These are phyloP conservation scores for Mucor saturninus DNA, from an alignment of 371 early-diverging fungal species.

Conservation along the genomic window DNA sequence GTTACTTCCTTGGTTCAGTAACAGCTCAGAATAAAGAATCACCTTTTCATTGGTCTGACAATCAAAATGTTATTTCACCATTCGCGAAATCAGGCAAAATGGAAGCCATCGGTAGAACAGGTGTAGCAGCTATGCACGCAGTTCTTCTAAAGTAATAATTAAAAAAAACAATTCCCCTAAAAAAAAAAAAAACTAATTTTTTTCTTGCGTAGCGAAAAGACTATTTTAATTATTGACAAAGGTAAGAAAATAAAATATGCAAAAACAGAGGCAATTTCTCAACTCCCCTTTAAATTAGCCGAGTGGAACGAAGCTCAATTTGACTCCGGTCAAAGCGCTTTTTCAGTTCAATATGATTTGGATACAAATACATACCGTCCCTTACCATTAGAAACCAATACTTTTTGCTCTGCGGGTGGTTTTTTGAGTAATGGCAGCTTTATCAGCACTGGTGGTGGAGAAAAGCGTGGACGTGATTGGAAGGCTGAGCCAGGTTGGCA, in stretches of 20 bases:
- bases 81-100: constrained; percentile 49
- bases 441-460: constrained; percentile 67
- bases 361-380: constrained; percentile 50
- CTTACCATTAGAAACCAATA: constrained; percentile 60
- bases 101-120: constrained; percentile 52
- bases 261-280: background rate
- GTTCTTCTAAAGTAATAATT: constrained; percentile 40
- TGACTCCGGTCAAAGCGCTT: constrained; percentile 58
- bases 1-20: background rate
- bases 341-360: constrained; percentile 61
- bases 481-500: constrained; percentile 62
- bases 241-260: constrained; percentile 25
- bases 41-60: constrained; percentile 44
- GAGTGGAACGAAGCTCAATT: constrained; percentile 59
- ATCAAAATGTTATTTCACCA: constrained; percentile 42
- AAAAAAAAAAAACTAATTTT: constrained; percentile 4
- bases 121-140: constrained; percentile 57
- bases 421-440: constrained; percentile 64
- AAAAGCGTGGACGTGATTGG: constrained; percentile 48
- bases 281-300: constrained; percentile 26
- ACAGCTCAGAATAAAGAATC: constrained; percentile 14
- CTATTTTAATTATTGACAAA: constrained; percentile 53
- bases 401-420: constrained; percentile 69
- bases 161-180: background rate
- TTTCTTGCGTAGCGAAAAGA: constrained; percentile 38